phyloP scores from a whole-genome alignment of 257 asterid genomes.

The Solanum peruvianum region DNA sequence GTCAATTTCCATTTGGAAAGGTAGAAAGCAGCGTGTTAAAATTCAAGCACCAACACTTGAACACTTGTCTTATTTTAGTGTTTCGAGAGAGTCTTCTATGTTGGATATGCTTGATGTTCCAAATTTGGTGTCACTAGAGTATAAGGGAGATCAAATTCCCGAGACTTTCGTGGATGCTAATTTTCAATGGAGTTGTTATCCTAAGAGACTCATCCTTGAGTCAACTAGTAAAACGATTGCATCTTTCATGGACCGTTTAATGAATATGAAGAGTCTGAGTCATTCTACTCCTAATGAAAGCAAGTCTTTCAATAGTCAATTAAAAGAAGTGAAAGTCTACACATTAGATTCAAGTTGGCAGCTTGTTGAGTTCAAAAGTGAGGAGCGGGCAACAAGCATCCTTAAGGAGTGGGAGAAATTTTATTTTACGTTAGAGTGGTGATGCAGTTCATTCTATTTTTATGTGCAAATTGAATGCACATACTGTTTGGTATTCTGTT shows the following conservation, averaged over 20 bases:
- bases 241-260: neutral
- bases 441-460: neutral
- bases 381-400: neutral
- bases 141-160: neutral
- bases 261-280: neutral
- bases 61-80: neutral
- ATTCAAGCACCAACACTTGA: neutral
- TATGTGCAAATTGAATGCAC: neutral
- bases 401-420: neutral
- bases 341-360: neutral
- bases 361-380: neutral
- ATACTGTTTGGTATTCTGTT: neutral
- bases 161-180: neutral
- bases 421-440: neutral
- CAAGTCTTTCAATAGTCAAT: neutral
- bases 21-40: neutral
- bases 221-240: neutral
- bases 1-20: neutral
- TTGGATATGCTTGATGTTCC: neutral
- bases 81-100: neutral
- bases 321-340: neutral
- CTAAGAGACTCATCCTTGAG: neutral
- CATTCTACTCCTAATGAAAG: neutral
- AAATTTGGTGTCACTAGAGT: neutral
- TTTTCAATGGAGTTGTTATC: neutral